Evolutionary conservation across 805 yeast genomes (phyloP), one percentile per base, ranked within the genome.

Genomic region (Candida sphagnicola): DNA sequence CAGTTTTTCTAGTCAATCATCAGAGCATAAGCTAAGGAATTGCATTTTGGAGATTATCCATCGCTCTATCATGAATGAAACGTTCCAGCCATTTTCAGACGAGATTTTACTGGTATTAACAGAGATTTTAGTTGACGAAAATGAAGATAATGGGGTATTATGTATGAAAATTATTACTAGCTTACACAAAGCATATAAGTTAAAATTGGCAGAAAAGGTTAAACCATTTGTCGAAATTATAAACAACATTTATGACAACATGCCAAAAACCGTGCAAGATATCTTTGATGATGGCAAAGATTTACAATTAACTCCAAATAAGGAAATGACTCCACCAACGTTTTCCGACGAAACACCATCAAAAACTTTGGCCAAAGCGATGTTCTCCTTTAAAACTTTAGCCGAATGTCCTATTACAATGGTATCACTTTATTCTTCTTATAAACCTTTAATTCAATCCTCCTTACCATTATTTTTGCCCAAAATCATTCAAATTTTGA

Each of bases 361-460:
- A 2, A 80, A 79, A 42, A 65, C 74, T 2, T 67, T 89, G 38
- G 74, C 74, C 31, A 76, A 74, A 44, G 83, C 96, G 4, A 75
- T 86, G 75, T 72, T 59, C 47, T 89, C 97, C 1, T 91, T 93
- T 72, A 90, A 89, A 56, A 87, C 91, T 11, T 73, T 93, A 43
- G 86, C 96, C 0, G 99, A 93, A 59, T 90, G 98, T 56, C 99
- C 99, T 8, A 91, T 93, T 28, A 89, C 96, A 3, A 85, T 93
- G 82, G 99, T 93, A 3, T 80, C 96, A 5, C 68, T 95, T 37
- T 88, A 87, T 51, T 85, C 96, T 1, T 80, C 95, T 0, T 89
- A 90, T 64, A 87, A 89, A 55, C 78, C 78, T 25, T 62, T 88
- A 37, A 85, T 85, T 1, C 76, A 77, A 34, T 65, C 84, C 0